Evolutionary conservation across 2,329 filamentous ascomycete genomes (phyloP), one percentile per base, ranked within the genome.

Genomic region (Penicillium carneum): DNA sequence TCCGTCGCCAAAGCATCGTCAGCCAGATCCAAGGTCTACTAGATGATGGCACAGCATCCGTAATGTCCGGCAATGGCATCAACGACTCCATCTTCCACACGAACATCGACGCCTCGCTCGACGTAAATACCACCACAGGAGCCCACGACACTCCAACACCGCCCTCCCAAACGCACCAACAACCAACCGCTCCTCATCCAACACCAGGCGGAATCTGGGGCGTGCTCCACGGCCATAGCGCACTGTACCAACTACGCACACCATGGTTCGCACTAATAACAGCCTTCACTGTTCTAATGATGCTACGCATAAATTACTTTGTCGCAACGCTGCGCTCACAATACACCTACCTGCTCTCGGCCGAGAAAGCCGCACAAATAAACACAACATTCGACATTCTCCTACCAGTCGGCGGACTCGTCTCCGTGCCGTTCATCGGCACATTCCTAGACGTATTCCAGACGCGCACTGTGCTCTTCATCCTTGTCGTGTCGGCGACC

Each of bases 221-320:
- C 29, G 89, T 90, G 23, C 86, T 97, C 78, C 93, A 97, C 73
- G 87, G 88, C 52, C 82, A 84, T 66, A 86, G 89, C 0, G 90
- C 91, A 0, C 71, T 83, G 23, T 80, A 91, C 70, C 93, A 97
- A 77, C 90, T 97, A 67, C 76, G 80, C 8, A 91, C 89, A 2
- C 89, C 89, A 0, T 97, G 92, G 92, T 97, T 95, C 75, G 81
- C 91, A n/a, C 84, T 97, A 45, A 91, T 96, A 69, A 90, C 91
- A 6, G 77, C 91, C n/a, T 95, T 96, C 74, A 96, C 92, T 26
- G 83, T 90, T 33, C 79, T 91, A 45, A 88, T 90, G 76, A 91
- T 90, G 88, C 89, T 88, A 1, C 84, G 90, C 39, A 96, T 97
- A 83, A 96, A 97, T 80, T 96, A 93, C 81, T 96, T 96, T 73